Evolutionary conservation across 2,329 filamentous ascomycete species (phyloP), one percentile per base, ranked within the genome.

Genomic region (Trichoderma afroharzianum): DNA sequence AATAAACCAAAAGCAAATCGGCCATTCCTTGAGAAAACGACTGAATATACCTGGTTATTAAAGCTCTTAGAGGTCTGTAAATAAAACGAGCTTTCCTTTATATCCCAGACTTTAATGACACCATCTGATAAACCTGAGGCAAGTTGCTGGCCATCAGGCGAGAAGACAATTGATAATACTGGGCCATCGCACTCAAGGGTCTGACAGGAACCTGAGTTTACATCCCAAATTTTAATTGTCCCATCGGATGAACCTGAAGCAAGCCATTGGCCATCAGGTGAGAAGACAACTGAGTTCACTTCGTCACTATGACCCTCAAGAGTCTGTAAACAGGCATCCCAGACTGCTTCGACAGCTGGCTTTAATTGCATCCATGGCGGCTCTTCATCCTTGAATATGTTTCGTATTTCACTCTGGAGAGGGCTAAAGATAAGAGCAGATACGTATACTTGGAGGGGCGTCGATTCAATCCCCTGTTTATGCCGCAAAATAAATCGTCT

Each of bases 181-280:
- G 12, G 9, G 14, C 9, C 28, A 47, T 71, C 47, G 30, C 70
- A 71, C 64, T 73, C 62, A 9, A 73, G 70, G 26, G 64, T 73
- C 68, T 68, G 28, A 24, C 43, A 36, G 0, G 32, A 14, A 14
- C n/a, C 50, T 61, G 32, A 30, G n/a, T 26, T 59, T 33, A 24
- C 24, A 67, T 67, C 32, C 69, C 69, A 71, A 5, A 71, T 28
- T 14, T 33, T 55, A n/a, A 72, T 15, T 26, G 57, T 64, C 3
- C 30, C 15, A 53, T 50, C 43, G 1, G 3, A 4, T 50, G 59
- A 63, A 21, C 39, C 47, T 26, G 66, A 64, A n/a, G 61, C 61
- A 21, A 72, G 28, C 8, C 12, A 21, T 14, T n/a, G 18, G 39
- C 32, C 18, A 24, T 70, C 66, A 6, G 24, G 24, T 28, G 66